A percentile compares a stretch with the other conserved stretches of the same genome.
These are phyloP conservation scores for Venturia effusa DNA, from an alignment of 2,329 filamentous ascomycete genomes.

Conservation along the genomic window DNA sequence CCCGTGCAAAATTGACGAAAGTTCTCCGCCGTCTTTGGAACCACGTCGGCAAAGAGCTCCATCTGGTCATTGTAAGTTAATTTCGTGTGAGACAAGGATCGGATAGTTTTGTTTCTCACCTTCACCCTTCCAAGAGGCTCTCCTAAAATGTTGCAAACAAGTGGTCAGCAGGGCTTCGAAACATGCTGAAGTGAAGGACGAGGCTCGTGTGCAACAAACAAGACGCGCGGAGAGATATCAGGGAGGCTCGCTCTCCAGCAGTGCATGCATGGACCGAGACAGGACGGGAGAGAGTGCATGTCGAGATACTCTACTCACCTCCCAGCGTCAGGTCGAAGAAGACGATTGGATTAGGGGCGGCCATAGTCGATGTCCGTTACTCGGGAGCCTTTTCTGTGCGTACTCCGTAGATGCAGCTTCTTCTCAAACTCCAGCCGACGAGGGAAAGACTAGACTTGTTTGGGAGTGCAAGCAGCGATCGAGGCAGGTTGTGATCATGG, in stretches of 20 bases:
- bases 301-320: constrained; percentile 44
- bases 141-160: constrained; percentile 40
- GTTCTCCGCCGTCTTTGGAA: constrained; percentile 87
- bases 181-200: not conserved
- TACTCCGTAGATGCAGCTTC: not conserved
- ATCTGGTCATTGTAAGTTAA: constrained; percentile 33
- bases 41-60: constrained; percentile 76
- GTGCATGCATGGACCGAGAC: not conserved
- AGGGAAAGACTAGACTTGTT: not conserved
- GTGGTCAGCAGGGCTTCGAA: not conserved
- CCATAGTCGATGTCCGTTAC: constrained; percentile 1
- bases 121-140: constrained; percentile 79
- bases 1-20: constrained; percentile 96
- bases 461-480: not conserved
- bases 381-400: not conserved
- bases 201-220: not conserved
- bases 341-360: constrained; percentile 38
- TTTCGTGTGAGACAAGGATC: not conserved
- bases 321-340: constrained; percentile 74
- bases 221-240: not conserved
- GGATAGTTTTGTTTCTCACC: not conserved
- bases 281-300: not conserved
- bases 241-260: not conserved
- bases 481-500: no score
- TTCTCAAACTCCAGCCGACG: not conserved